Base-by-base conservation (phyloP, 106 monocot genomes). In the Allium sativum region DNA sequence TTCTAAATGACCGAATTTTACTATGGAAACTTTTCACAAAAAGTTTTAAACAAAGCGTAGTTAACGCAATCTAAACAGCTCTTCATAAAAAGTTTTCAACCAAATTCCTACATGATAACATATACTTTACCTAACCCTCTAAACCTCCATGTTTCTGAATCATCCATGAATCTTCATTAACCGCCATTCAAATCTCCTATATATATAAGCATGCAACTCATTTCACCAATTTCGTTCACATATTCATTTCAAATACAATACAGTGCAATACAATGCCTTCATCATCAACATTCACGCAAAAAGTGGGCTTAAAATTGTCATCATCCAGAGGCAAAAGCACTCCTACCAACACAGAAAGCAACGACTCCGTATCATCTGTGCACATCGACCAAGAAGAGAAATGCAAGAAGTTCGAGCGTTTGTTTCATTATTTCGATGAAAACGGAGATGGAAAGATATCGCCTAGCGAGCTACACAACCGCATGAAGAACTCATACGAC, bases 401-500 rank as follows among this genome's bases (percentile, higher is more conserved):
- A 59, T 17, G n/a, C 42, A 59, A 44, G 1, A 8, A n/a, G 43
- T 18, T 52, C 21, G 58, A 58, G 10, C 8, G 44, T 14, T 47
- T 58, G 21, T 75, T 82, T 66, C 48, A 9, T 3, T 68, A 42
- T 58, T 72, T 82, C 57, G 82, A 82, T n/a, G 70, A 70, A 18
- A 64, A 82, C 67, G 67, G 70, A 15, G 78, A 82, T 18, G 82
- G 82, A 9, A 72, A 72, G 74, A 82, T 82, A 45, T 82, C 82
- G 6, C 67, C 82, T 0, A 15, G 61, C 1, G 82, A 82, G 78
- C 65, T 82, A 41, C 58, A 71, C 6, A 44, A 50, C 18, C 62
- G 74, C 58, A 74, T 74, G 82, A 62, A 13, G 6, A 17, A 42
- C 4, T 40, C 44, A 7, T 64, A 67, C 12, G 78, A 68, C 21